A percentile compares a stretch with the other conserved stretches of the same genome.
Evolutionary conservation across 176 grass and related monocot species (phyloP).

Genomic region (Aegilops longissima): DNA sequence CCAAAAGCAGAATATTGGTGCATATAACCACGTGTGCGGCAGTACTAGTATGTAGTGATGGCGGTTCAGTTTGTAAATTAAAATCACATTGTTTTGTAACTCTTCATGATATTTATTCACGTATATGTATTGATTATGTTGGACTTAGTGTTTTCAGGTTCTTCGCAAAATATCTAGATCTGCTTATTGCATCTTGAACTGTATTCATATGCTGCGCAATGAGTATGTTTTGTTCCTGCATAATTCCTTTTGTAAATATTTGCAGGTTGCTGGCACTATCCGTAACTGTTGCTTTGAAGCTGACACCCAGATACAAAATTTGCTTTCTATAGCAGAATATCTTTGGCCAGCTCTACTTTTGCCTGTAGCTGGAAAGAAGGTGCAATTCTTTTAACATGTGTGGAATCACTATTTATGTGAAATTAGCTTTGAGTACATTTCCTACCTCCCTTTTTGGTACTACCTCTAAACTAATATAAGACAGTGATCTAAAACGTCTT

Average conservation of each 20-base stretch:
- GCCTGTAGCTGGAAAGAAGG: constrained; percentile 92
- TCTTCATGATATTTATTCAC: background rate
- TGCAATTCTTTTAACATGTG: constrained; percentile 20
- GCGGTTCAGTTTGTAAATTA: constrained; percentile 6
- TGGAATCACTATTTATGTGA: constrained; percentile 3
- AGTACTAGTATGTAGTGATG: background rate
- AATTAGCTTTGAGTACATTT: background rate
- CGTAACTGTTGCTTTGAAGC: constrained; percentile 98
- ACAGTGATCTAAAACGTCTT: too few species aligned
- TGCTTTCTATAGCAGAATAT: constrained; percentile 86
- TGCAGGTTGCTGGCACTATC: constrained; percentile 81
- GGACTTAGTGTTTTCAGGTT: background rate
- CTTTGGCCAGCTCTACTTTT: constrained; percentile 93
- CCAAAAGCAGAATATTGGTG: background rate
- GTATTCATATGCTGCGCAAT: background rate
- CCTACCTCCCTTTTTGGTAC: background rate
- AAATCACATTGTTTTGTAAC: background rate
- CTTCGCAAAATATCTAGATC: constrained; percentile 1
- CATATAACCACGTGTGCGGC: background rate
- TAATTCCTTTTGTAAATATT: constrained; percentile 1
- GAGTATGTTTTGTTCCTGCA: background rate
- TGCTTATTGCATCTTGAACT: background rate
- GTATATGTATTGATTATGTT: background rate
- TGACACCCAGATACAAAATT: constrained; percentile 85
- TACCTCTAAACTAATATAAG: too few species aligned